A percentile compares a stretch with the other conserved stretches of the same genome.
Conservation (phyloP, 345 rosid genomes). For the Dipteronia dyeriana region DNA sequence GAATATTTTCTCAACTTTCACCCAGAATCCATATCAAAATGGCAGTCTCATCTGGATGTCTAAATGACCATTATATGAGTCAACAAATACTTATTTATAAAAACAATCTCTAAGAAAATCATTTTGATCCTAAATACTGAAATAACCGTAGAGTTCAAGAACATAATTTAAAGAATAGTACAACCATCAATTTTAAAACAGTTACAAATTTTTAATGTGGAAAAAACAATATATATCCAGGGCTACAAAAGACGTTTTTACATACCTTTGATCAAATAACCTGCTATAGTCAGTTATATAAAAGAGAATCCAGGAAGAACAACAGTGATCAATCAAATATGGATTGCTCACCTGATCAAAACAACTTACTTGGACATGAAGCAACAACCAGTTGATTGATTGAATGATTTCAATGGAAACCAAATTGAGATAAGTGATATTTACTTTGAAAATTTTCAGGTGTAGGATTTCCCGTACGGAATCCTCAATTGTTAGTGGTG, state of each 20-base stretch:
- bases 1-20: no score
- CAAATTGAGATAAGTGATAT: no score
- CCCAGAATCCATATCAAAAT: no score
- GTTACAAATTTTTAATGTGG: background rate
- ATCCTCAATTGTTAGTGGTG: no score
- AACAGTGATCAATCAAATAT: background rate
- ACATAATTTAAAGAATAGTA: background rate
- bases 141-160: background rate
- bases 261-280: background rate
- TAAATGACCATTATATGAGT: background rate
- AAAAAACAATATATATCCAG: no score
- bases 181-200: background rate
- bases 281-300: background rate
- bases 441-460: no score
- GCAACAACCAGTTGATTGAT: background rate
- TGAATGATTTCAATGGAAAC: conserved; percentile 62
- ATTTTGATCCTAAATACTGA: background rate
- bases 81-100: background rate
- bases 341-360: conserved; percentile 67
- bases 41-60: no score
- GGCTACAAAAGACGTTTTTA: background rate
- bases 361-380: conserved; percentile 78
- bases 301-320: background rate
- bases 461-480: no score
- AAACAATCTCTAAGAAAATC: background rate